Evolutionary conservation across 495 filamentous ascomycete species (phyloP), one percentile per base, ranked within the genome.

Genomic region (Penicillium riverlandense): DNA sequence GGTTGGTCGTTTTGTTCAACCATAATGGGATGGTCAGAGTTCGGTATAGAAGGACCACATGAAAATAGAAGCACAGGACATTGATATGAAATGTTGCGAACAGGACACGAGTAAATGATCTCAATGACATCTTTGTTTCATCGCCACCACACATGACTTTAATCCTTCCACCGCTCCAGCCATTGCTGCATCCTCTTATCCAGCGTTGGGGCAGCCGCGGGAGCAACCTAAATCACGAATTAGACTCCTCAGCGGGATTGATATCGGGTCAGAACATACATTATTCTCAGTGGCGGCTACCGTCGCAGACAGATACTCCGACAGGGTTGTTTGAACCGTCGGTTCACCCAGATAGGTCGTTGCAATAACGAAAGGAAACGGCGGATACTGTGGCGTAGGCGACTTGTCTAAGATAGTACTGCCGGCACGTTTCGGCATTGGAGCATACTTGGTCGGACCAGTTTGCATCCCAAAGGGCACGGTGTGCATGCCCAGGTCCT

Each of bases 391-490:
- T 16, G 80, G 77, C 13, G 63, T 76, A 6, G 65, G 58, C 2
- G 65, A 68, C 44, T 77, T 72, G 11, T 71, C 73, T 13, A 77
- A 80, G 42, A 89, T 88, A 37, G 78, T 78, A 12, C 74, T 82
- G 9, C 73, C 74, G 11, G 85, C 83, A 31, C 77, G 69, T 40
- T 74, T 76, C 43, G 84, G 81, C 83, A 86, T 84, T 1, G 84
- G 85, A 22, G 85, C 85, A 63, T 84, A 88, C 58, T 73, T 75
- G 5, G 75, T 86, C 31, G 66, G 47, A 6, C 85, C 85, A 3
- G 71, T 76, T 55, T 90, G 85, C 46, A 72, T 48, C 7, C 69
- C 70, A 53, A 84, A 90, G 1, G 79, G 74, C 15, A 84, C 68
- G 1, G 59, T 72, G 40, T 72, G 79, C 12, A 54, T 44, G 15